Base-by-base conservation (phyloP, 2,329 filamentous ascomycete species). In the Pezicula rhizophila region DNA sequence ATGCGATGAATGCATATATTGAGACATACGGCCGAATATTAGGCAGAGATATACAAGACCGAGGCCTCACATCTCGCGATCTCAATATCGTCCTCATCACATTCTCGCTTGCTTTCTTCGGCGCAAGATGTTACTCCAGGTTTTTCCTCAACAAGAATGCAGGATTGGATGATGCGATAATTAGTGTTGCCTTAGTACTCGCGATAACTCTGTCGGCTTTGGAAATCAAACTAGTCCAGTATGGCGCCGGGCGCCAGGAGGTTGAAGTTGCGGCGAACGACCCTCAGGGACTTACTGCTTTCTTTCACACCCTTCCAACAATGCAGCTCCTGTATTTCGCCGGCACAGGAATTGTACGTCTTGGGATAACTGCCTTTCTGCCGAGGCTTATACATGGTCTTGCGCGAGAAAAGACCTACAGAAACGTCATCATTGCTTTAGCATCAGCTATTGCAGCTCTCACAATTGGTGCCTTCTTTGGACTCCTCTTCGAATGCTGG, bases 361-460 rank as follows among this genome's bases (percentile, higher is more conserved):
- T 68, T 7, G 57, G 64, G 2, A 64, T 69, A 34, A 56, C 64
- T 6, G 61, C 64, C 10, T 67, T 69, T 48, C 50, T 69, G 12
- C 60, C 62, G 7, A 62, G 66, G 12, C 54, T 69, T 14, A 38
- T 10, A 12, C n/a, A 38, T 38, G 35, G 35, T 14, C 35, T 38
- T 38, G 35, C 18, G 14, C 10, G 17, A 57, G 53, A 45, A 64
- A 61, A 53, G 62, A 67, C 8, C 62, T 67, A 67, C 57, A 53
- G 64, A 38, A 38, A 38, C 14, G 6, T 10, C n/a, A 38, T 38
- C 8, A 20, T 38, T 20, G 5, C 42, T 12, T 2, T 12, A 4
- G n/a, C 11, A 5, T 17, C 25, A 4, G 10, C n/a, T 15, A 20
- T 23, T 14, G 20, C 23, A 26, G 20, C 28, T 34, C 37, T 51